Conservation (phyloP, 352 stramenopile genomes). For the Pelagophyceae sp. region DNA sequence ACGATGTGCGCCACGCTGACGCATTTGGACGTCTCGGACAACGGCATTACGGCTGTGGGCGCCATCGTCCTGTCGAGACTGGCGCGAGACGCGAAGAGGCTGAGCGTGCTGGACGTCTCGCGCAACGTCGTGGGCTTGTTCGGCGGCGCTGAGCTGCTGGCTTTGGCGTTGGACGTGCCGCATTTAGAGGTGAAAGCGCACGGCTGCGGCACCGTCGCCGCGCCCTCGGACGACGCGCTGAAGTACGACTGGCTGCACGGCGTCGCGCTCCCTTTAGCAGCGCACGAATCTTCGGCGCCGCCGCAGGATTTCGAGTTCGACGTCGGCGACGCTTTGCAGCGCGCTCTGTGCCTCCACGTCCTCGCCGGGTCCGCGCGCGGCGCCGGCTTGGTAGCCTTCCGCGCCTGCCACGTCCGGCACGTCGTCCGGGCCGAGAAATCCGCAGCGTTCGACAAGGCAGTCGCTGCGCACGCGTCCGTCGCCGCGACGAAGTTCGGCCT, state of each 20-base stretch:
- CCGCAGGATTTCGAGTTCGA: slow-evolving; percentile 20
- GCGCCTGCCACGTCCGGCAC: neutral
- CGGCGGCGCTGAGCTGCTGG: neutral
- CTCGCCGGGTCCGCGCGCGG: neutral
- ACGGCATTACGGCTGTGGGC: slow-evolving; percentile 12
- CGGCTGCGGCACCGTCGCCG: slow-evolving; percentile 24
- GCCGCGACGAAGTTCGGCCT: too few species aligned
- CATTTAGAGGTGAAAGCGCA: neutral
- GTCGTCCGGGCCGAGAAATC: neutral
- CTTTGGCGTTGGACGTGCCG: neutral
- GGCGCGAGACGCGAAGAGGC: neutral
- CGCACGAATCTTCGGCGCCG: neutral
- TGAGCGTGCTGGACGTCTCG: neutral
- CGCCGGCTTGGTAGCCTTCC: neutral
- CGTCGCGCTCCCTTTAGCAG: neutral
- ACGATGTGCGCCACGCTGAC: slow-evolving; percentile 26
- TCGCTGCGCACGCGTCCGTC: too few species aligned
- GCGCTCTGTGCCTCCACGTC: slow-evolving; percentile 25
- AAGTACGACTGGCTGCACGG: slow-evolving; percentile 1
- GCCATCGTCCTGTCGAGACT: neutral
- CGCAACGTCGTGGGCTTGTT: neutral
- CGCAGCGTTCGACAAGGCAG: neutral
- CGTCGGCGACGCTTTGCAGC: slow-evolving; percentile 32
- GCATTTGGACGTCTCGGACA: slow-evolving; percentile 7
- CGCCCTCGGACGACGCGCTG: slow-evolving; percentile 12